Evolutionary conservation across 2,329 filamentous ascomycete genomes (phyloP).

Genomic region (Dryadomyces sulphureus): DNA sequence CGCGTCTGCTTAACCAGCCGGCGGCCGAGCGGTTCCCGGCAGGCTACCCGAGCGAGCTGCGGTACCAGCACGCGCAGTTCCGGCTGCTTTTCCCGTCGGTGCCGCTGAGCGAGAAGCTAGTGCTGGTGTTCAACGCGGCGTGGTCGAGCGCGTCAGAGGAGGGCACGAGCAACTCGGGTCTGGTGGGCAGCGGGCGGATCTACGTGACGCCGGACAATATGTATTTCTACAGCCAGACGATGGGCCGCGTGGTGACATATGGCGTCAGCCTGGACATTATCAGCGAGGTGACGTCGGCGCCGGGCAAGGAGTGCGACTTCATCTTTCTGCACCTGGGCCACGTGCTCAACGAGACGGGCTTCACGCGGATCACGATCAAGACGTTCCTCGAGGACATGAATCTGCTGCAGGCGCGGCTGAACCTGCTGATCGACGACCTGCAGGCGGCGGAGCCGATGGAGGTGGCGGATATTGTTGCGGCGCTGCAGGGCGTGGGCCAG

Average conservation of each 20-base stretch:
- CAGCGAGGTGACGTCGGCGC: conserved; percentile 76
- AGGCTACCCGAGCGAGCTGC: conserved; percentile 70
- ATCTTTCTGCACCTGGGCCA: conserved; percentile 67
- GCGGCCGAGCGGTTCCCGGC: conserved; percentile 51
- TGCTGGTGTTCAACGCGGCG: conserved; percentile 83
- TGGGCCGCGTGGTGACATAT: conserved; percentile 78
- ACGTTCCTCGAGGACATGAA: conserved; percentile 80
- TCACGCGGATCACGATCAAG: conserved; percentile 72
- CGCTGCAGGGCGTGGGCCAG: conserved; percentile 61
- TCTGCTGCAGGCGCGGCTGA: conserved; percentile 69
- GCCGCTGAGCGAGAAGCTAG: conserved; percentile 61
- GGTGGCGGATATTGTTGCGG: conserved; percentile 54
- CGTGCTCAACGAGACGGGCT: conserved; percentile 45
- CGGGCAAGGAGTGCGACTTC: conserved; percentile 85
- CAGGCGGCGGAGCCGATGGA: conserved; percentile 55
- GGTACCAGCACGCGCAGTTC: conserved; percentile 85
- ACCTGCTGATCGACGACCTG: conserved; percentile 70
- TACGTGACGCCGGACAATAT: conserved; percentile 79
- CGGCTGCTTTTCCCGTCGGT: conserved; percentile 77
- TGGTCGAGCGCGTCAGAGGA: conserved; percentile 48
- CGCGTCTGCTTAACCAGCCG: no score
- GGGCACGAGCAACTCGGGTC: conserved; percentile 29
- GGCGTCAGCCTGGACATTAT: conserved; percentile 62
- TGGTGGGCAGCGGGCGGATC: conserved; percentile 56
- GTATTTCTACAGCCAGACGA: conserved; percentile 93